Evolutionary conservation across 2,329 filamentous ascomycete species (phyloP).

Genomic region (Xylaria sp.): DNA sequence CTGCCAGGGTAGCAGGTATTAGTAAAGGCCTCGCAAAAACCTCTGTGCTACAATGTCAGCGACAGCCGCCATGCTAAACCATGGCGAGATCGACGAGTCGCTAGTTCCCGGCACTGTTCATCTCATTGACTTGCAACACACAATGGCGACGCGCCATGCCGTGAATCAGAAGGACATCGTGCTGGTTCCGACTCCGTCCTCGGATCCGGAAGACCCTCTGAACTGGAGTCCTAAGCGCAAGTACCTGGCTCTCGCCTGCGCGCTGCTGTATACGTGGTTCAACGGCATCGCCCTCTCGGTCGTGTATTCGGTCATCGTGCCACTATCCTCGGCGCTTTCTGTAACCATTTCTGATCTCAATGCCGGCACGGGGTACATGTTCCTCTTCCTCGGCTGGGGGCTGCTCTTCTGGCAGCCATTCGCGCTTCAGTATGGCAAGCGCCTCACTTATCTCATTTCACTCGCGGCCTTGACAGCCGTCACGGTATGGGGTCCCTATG

Average conservation of each 20-base stretch:
- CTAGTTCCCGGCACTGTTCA: slow-evolving; percentile 49
- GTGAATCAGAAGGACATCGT: slow-evolving; percentile 50
- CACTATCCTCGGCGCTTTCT: slow-evolving; percentile 34
- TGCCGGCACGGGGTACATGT: slow-evolving; percentile 42
- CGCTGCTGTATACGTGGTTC: slow-evolving; percentile 45
- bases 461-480: slow-evolving; percentile 42
- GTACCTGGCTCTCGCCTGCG: slow-evolving; percentile 37
- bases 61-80: slow-evolving; percentile 15
- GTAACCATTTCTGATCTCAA: slow-evolving; percentile 38
- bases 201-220: slow-evolving; percentile 58
- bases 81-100: slow-evolving; percentile 36
- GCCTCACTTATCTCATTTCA: slow-evolving; percentile 47
- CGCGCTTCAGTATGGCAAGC: slow-evolving; percentile 52
- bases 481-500: slow-evolving; percentile 48
- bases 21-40: slow-evolving; percentile 1
- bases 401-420: slow-evolving; percentile 56
- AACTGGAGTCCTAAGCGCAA: slow-evolving; percentile 51
- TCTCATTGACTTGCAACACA: slow-evolving; percentile 47
- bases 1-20: neutral
- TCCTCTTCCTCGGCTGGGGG: slow-evolving; percentile 52
- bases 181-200: slow-evolving; percentile 55
- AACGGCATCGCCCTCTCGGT: slow-evolving; percentile 46
- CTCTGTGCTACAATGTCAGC: slow-evolving; percentile 4
- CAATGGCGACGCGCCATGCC: slow-evolving; percentile 42
- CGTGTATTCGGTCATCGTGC: slow-evolving; percentile 42